These are phyloP conservation scores for Backusella mclennaniae DNA, from an alignment of 192 early-diverging fungal genomes.

Conservation along the genomic window DNA sequence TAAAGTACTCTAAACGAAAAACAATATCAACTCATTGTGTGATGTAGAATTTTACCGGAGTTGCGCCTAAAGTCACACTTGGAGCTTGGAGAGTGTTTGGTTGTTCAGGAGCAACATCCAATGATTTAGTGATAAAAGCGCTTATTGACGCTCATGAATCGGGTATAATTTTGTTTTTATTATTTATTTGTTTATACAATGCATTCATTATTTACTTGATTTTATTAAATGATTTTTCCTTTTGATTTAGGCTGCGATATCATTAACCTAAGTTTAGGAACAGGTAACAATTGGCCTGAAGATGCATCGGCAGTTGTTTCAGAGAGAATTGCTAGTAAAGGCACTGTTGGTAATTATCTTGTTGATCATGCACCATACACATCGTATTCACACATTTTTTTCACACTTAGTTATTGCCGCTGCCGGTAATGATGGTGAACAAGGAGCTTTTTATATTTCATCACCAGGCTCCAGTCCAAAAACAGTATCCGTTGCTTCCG, in stretches of 20 bases:
- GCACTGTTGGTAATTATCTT: conserved; percentile 32
- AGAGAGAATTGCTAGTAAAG: conserved; percentile 41
- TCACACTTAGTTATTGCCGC: conserved; percentile 50
- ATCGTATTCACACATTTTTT: not conserved
- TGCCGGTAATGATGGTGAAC: conserved; percentile 63
- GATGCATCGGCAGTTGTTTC: conserved; percentile 59
- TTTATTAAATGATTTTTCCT: not conserved
- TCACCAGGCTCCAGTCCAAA: conserved; percentile 56
- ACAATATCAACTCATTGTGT: not conserved
- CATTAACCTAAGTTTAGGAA: conserved; percentile 85
- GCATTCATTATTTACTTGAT: not conserved
- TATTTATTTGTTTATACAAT: not conserved
- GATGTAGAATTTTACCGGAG: conserved; percentile 51
- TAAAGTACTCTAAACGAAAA: not conserved
- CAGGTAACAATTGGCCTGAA: conserved; percentile 58
- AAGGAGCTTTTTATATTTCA: conserved; percentile 58
- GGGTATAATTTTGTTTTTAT: conserved; percentile 8
- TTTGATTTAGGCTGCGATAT: conserved; percentile 59
- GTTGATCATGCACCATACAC: not conserved
- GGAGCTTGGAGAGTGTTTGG: conserved; percentile 84
- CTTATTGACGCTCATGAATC: conserved; percentile 69
- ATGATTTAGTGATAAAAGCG: conserved; percentile 77
- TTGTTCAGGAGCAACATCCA: conserved; percentile 64
- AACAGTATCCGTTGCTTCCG: conserved; percentile 58
- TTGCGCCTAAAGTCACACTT: conserved; percentile 67